Evolutionary conservation across 2,329 filamentous ascomycete species (phyloP).

Genomic region (Aspergillus unguis): DNA sequence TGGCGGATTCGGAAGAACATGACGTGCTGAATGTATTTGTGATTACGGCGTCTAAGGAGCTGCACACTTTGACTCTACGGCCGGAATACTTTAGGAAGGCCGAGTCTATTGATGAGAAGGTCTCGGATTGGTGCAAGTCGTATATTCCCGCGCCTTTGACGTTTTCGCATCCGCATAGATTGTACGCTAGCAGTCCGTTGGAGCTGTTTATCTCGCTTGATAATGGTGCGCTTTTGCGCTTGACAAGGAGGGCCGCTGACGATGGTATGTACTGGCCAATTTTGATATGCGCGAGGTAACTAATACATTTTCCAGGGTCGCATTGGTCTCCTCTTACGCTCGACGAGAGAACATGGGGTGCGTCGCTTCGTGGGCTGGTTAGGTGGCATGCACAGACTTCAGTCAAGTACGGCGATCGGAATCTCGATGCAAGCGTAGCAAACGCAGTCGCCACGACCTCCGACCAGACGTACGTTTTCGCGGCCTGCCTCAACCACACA

Average conservation of each 20-base stretch:
- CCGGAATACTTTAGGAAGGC: constrained; percentile 76
- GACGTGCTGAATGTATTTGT: constrained; percentile 77
- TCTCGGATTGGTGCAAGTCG: constrained; percentile 73
- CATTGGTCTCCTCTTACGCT: constrained; percentile 47
- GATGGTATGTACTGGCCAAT: constrained; percentile 40
- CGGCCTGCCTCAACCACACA: constrained; percentile 83
- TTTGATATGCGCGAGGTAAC: not conserved
- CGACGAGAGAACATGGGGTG: constrained; percentile 48
- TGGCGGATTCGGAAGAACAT: constrained; percentile 74
- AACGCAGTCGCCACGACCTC: constrained; percentile 46
- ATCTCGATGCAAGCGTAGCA: constrained; percentile 42
- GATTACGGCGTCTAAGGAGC: constrained; percentile 70
- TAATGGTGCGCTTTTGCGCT: constrained; percentile 54
- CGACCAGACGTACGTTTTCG: constrained; percentile 59
- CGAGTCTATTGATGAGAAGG: constrained; percentile 66
- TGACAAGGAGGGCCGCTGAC: constrained; percentile 60
- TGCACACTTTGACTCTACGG: constrained; percentile 80
- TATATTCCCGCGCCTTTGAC: constrained; percentile 69
- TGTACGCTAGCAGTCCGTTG: constrained; percentile 69
- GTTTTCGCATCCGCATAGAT: constrained; percentile 75
- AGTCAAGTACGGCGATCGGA: constrained; percentile 41
- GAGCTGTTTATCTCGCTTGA: constrained; percentile 70
- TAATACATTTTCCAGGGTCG: constrained; percentile 27
- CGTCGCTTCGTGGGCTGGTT: constrained; percentile 48
- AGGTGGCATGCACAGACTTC: constrained; percentile 44